phyloP scores from a whole-genome alignment of 441 rosid species.

The Theobroma grandiflorum region DNA sequence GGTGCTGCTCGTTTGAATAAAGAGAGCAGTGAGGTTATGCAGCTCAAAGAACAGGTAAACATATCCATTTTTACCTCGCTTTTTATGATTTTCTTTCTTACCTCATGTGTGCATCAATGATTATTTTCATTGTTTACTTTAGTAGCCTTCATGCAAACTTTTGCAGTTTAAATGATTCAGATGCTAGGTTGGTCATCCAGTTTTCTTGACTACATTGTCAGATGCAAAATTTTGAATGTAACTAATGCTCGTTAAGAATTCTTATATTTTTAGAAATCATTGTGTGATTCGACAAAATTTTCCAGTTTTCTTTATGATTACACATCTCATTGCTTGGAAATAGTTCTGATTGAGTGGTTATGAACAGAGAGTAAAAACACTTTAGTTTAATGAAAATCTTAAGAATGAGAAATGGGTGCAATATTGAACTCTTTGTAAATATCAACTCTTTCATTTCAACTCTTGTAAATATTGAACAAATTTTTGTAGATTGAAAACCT shows the following conservation, averaged over 20 bases:
- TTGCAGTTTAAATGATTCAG: neutral
- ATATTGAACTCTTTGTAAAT: neutral
- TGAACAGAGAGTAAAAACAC: neutral
- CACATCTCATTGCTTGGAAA: neutral
- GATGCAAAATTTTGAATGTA: neutral
- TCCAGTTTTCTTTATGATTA: neutral
- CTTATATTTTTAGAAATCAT: neutral
- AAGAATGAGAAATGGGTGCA: neutral
- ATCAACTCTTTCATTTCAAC: too few relatives aligned
- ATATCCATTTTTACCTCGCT: neutral
- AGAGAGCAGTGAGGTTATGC: slow-evolving; percentile 81
- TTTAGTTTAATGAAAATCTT: neutral
- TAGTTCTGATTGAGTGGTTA: neutral
- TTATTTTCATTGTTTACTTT: neutral
- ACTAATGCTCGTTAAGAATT: neutral
- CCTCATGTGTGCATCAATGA: neutral
- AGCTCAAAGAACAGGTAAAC: slow-evolving; percentile 77
- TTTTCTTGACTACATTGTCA: neutral
- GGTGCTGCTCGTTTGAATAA: slow-evolving; percentile 86
- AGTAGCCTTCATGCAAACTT: neutral
- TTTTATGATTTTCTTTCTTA: neutral
- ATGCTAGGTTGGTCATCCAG: neutral
- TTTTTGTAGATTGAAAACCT: slow-evolving; percentile 79
- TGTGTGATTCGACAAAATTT: neutral
- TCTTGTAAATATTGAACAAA: slow-evolving; percentile 10